These are phyloP conservation scores for Mycosphaerelloides madeirae DNA, from an alignment of 2,329 filamentous ascomycete genomes.

Conservation along the genomic window DNA sequence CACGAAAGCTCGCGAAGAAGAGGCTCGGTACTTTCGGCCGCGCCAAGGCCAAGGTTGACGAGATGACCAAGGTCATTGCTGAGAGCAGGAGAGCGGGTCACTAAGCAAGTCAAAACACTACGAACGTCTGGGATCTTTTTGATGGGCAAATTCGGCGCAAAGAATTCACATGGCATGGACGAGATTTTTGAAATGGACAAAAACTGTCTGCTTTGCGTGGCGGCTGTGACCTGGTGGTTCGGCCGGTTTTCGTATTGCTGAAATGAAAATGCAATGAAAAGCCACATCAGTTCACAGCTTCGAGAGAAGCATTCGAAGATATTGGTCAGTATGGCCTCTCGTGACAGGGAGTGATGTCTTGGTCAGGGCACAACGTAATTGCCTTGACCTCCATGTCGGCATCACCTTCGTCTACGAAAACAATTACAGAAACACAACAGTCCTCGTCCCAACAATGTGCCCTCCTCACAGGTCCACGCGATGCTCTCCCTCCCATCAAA, in stretches of 20 bases:
- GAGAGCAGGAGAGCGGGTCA: slow-evolving; percentile 79
- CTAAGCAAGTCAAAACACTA: slow-evolving; percentile 40
- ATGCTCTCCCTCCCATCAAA: too few species aligned
- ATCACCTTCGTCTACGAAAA: too few species aligned
- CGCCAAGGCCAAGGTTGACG: slow-evolving; percentile 99
- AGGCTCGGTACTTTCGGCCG: slow-evolving; percentile 97
- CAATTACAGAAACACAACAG: too few species aligned
- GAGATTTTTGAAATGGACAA: slow-evolving; percentile 1
- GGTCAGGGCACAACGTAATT: too few species aligned
- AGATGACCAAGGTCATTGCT: slow-evolving; percentile 96
- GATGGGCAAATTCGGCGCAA: not conserved
- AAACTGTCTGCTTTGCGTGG: slow-evolving; percentile 1
- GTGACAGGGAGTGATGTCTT: too few species aligned
- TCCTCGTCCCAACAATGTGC: too few species aligned
- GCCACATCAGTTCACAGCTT: too few species aligned
- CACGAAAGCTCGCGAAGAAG: slow-evolving; percentile 99
- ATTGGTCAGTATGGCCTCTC: too few species aligned
- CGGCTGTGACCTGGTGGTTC: not conserved
- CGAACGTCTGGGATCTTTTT: not conserved
- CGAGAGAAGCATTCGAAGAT: too few species aligned
- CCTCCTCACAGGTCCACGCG: too few species aligned
- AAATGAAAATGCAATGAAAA: slow-evolving; percentile 22
- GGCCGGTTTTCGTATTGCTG: slow-evolving; percentile 18
- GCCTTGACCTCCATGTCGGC: too few species aligned
- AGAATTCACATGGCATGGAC: not conserved